Conservation (phyloP, 176 grass and related monocot genomes). For the Triticum urartu region DNA sequence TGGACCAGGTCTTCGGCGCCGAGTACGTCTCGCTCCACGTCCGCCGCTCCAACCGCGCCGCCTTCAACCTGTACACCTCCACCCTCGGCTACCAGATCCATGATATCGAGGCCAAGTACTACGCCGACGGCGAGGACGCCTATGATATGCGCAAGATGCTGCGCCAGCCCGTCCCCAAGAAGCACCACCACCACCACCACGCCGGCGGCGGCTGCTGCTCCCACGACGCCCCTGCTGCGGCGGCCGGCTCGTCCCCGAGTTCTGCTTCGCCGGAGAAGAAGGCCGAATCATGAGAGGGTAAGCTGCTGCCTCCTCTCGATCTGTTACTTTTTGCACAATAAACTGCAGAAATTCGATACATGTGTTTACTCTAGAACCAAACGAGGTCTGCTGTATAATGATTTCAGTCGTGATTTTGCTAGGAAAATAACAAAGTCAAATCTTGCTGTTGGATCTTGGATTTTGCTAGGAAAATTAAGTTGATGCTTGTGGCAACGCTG, state of each 20-base stretch:
- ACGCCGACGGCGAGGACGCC: slow-evolving; percentile 88
- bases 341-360: too few species aligned
- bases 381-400: too few species aligned
- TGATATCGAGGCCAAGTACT: slow-evolving; percentile 88
- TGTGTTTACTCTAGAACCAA: too few species aligned
- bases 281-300: slow-evolving; percentile 35
- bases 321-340: too few species aligned
- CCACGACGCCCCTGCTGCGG: slow-evolving; percentile 34
- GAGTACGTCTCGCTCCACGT: slow-evolving; percentile 97
- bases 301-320: not conserved
- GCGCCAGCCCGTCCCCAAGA: slow-evolving; percentile 42
- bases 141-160: slow-evolving; percentile 73
- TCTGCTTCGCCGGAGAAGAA: slow-evolving; percentile 42
- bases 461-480: too few species aligned
- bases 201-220: slow-evolving; percentile 65
- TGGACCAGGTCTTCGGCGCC: slow-evolving; percentile 92
- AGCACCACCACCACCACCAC: slow-evolving; percentile 62
- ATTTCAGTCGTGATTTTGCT: too few species aligned
- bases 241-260: slow-evolving; percentile 18
- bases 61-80: slow-evolving; percentile 85
- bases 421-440: not conserved
- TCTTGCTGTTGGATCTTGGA: not conserved
- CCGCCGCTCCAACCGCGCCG: slow-evolving; percentile 83
- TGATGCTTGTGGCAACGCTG: too few species aligned
- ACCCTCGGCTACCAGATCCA: slow-evolving; percentile 86